Conservation (phyloP, 2,329 filamentous ascomycete species). For the Cladosporium oxysporum region DNA sequence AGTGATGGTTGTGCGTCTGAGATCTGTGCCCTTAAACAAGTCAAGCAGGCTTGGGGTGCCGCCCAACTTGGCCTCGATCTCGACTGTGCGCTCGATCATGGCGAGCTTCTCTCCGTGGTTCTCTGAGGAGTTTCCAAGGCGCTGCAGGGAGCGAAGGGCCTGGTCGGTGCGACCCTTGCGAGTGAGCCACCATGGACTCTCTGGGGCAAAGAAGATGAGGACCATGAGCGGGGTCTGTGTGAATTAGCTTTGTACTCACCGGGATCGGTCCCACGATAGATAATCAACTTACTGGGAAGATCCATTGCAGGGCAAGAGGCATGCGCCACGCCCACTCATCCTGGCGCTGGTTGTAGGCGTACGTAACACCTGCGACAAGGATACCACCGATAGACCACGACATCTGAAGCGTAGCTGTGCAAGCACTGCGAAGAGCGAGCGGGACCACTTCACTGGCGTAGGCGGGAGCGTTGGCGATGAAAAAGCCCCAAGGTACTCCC, state of each 20-base stretch:
- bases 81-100: conserved; percentile 91
- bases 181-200: conserved; percentile 70
- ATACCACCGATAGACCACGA: conserved; percentile 77
- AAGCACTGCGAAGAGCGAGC: conserved; percentile 68
- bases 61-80: conserved; percentile 75
- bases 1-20: conserved; percentile 74
- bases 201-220: conserved; percentile 66
- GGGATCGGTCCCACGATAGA: conserved; percentile 39
- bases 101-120: conserved; percentile 81
- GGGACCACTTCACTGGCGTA: conserved; percentile 67
- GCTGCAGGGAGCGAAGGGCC: conserved; percentile 66
- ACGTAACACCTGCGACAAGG: conserved; percentile 72
- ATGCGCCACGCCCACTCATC: conserved; percentile 71
- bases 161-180: conserved; percentile 64
- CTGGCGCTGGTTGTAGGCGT: conserved; percentile 63
- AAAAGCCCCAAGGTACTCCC: conserved; percentile 59
- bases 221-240: conserved; percentile 56
- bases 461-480: conserved; percentile 62
- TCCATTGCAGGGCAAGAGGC: conserved; percentile 74
- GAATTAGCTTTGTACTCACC: not conserved
- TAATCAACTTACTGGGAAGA: conserved; percentile 62
- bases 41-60: conserved; percentile 73
- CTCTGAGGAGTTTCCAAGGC: conserved; percentile 71
- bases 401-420: conserved; percentile 75
- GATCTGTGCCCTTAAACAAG: conserved; percentile 78